Percentiles rank a stretch among this genome's conserved stretches.
Evolutionary conservation across 73 alveolate species (phyloP).

Genomic region (Paramecium tetraurelia): DNA sequence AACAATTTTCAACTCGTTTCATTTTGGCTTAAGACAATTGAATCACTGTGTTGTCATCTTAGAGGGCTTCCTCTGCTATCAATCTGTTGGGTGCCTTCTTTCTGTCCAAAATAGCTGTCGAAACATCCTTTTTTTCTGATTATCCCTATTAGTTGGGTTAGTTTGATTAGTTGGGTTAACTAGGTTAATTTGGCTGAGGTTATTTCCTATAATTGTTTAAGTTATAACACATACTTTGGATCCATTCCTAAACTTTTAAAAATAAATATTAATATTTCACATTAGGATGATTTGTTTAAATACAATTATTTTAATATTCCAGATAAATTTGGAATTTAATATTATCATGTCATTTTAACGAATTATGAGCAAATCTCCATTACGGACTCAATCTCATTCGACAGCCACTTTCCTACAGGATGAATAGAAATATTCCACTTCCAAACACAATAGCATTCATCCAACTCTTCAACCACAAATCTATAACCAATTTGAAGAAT

Average conservation of each 20-base stretch:
- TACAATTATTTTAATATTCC: background rate
- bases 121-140: slow-evolving; percentile 61
- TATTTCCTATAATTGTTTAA: background rate
- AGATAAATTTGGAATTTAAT: background rate
- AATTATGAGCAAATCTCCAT: slow-evolving; percentile 23
- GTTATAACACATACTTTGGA: background rate
- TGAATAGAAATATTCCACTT: background rate
- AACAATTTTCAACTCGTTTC: slow-evolving; percentile 95
- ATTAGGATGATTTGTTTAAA: background rate
- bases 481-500: background rate
- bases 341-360: slow-evolving; percentile 19
- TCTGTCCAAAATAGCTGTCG: slow-evolving; percentile 91
- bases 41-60: slow-evolving; percentile 89
- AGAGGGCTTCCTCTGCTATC: slow-evolving; percentile 73
- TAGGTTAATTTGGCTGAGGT: background rate
- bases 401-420: background rate
- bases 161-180: background rate
- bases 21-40: slow-evolving; percentile 94
- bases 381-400: background rate
- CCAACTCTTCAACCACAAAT: background rate
- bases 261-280: slow-evolving; percentile 11
- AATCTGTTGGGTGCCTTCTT: slow-evolving; percentile 95
- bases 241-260: background rate
- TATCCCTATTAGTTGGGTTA: background rate
- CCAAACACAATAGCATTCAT: background rate